A percentile compares a stretch with the other conserved stretches of the same genome.
Conservation (phyloP, 2,329 filamentous ascomycete species). For the Pseudogymnoascus sp. region DNA sequence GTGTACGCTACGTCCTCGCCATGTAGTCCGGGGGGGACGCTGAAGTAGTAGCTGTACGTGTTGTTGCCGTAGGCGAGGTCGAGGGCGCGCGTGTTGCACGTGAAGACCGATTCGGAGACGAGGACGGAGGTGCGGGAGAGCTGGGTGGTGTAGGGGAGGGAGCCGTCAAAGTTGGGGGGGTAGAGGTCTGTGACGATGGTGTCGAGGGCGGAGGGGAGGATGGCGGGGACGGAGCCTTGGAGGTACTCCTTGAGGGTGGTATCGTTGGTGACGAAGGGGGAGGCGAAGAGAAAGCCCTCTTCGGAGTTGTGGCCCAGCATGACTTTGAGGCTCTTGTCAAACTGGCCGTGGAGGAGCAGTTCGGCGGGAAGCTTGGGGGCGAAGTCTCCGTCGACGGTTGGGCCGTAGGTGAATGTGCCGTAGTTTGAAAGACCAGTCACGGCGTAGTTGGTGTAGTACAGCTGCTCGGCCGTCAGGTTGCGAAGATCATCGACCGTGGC, state of each 20-base stretch:
- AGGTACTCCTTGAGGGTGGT: slow-evolving; percentile 12
- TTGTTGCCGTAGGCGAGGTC: slow-evolving; percentile 40
- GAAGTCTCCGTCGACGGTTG: slow-evolving; percentile 43
- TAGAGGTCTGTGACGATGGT: slow-evolving; percentile 39
- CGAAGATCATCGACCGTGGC: slow-evolving; percentile 19
- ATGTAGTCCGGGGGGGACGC: slow-evolving; percentile 47
- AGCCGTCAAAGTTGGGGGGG: slow-evolving; percentile 42
- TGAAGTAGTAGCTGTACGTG: slow-evolving; percentile 48
- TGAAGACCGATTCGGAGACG: slow-evolving; percentile 40
- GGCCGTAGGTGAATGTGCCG: slow-evolving; percentile 33
- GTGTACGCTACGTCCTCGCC: slow-evolving; percentile 47
- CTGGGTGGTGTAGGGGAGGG: slow-evolving; percentile 39
- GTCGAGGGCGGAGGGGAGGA: slow-evolving; percentile 23
- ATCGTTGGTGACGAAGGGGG: slow-evolving; percentile 27
- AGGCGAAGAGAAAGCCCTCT: slow-evolving; percentile 37
- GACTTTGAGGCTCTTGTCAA: slow-evolving; percentile 38
- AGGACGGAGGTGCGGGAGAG: slow-evolving; percentile 38
- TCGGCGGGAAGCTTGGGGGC: slow-evolving; percentile 40
- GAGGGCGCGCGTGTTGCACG: slow-evolving; percentile 48
- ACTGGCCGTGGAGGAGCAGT: slow-evolving; percentile 39
- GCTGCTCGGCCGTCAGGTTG: slow-evolving; percentile 13
- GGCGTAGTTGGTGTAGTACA: slow-evolving; percentile 20
- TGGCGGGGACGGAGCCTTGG: background rate
- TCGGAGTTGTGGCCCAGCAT: slow-evolving; percentile 40
- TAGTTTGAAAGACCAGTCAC: slow-evolving; percentile 12